A percentile compares a stretch with the other conserved stretches of the same genome.
Conservation (phyloP, 2,329 filamentous ascomycete genomes). For the Tolypocladium inflatum region DNA sequence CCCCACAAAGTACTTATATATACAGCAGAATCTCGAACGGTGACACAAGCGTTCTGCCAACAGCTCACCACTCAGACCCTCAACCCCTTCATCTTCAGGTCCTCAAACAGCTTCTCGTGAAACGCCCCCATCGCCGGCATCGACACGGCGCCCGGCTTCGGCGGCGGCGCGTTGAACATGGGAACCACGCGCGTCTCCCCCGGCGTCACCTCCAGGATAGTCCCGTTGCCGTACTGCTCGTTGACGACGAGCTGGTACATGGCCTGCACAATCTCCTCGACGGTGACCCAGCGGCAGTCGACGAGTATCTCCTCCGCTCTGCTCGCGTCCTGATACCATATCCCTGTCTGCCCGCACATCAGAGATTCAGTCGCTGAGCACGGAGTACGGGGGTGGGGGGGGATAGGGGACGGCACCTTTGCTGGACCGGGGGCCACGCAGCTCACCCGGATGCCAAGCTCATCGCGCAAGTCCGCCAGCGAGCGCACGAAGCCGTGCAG, state of each 20-base stretch:
- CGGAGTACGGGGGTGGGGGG: background rate
- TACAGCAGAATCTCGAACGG: too few relatives aligned
- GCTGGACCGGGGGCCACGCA: constrained; percentile 24
- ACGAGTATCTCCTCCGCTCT: constrained; percentile 16
- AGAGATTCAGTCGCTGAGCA: background rate
- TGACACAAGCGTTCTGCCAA: too few relatives aligned
- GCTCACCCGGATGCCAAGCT: constrained; percentile 21
- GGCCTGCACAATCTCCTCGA: constrained; percentile 19
- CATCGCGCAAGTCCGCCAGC: constrained; percentile 17
- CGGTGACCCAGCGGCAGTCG: constrained; percentile 16
- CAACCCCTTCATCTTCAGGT: constrained; percentile 2
- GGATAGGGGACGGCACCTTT: constrained; percentile 7
- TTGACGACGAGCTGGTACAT: constrained; percentile 18
- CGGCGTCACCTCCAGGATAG: constrained; percentile 20
- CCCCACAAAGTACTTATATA: too few relatives aligned
- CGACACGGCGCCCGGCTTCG: background rate
- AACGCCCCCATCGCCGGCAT: background rate
- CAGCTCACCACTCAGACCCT: background rate
- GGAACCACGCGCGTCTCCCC: constrained; percentile 6
- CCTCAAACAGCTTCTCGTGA: background rate
- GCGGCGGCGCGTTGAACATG: constrained; percentile 2
- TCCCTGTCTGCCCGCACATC: constrained; percentile 16
- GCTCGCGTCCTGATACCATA: constrained; percentile 21
- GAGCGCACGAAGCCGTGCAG: constrained; percentile 24
- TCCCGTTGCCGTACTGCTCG: constrained; percentile 18